These are phyloP conservation scores for Cercophora newfieldiana DNA, from an alignment of 495 filamentous ascomycete genomes.

Conservation along the genomic window DNA sequence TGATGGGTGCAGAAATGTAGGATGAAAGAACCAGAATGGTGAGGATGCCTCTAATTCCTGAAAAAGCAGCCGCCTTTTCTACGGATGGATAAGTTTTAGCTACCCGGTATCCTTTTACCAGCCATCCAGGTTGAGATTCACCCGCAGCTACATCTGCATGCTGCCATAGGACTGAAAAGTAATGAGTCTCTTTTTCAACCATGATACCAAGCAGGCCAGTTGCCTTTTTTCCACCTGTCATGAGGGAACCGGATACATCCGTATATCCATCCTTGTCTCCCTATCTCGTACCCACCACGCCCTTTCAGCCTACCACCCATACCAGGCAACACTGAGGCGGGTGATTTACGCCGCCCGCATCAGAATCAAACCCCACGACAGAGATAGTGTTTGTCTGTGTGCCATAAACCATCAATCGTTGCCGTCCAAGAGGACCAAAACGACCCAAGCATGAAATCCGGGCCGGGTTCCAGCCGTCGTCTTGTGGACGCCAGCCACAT, in stretches of 20 bases:
- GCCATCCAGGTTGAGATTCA: constrained; percentile 10
- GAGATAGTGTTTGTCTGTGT: constrained; percentile 40
- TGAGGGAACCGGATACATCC: constrained; percentile 22
- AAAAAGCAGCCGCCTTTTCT: neutral
- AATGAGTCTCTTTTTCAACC: constrained; percentile 27
- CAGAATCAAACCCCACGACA: constrained; percentile 8
- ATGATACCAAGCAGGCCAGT: constrained; percentile 22
- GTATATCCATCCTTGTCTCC: constrained; percentile 24
- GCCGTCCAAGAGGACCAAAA: constrained; percentile 23
- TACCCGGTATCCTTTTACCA: constrained; percentile 3
- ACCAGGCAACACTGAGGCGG: neutral
- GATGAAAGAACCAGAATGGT: too few relatives aligned
- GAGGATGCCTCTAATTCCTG: too few relatives aligned
- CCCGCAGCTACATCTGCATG: neutral
- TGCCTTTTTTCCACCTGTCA: constrained; percentile 24
- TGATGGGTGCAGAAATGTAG: too few relatives aligned
- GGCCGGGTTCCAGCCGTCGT: constrained; percentile 37
- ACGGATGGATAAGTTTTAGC: neutral
- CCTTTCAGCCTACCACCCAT: neutral
- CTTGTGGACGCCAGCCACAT: constrained; percentile 43
- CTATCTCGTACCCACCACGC: constrained; percentile 10
- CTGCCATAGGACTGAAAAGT: constrained; percentile 11
- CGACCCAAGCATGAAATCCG: constrained; percentile 35
- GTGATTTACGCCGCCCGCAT: neutral
- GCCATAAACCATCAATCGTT: constrained; percentile 36